Percentiles rank a stretch among this genome's conserved stretches.
Conservation (phyloP, 768 basidiomycete species). For the Lentinula lateritia region DNA sequence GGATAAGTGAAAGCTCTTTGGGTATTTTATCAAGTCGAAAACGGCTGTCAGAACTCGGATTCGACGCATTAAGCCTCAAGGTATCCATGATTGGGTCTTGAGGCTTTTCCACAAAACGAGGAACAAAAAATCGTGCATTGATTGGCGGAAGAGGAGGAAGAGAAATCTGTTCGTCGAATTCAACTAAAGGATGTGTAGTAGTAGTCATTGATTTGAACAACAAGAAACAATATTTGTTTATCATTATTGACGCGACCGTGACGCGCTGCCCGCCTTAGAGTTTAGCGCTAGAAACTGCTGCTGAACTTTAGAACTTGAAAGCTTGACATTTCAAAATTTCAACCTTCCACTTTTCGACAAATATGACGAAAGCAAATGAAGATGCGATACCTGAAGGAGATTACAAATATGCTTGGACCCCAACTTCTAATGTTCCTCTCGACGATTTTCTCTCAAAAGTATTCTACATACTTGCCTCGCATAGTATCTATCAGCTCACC, state of each 20-base stretch:
- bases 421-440: constrained; percentile 32
- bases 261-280: background rate
- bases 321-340: background rate
- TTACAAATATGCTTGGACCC: constrained; percentile 51
- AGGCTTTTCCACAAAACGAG: constrained; percentile 60
- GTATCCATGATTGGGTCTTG: constrained; percentile 75
- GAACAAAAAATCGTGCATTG: constrained; percentile 52
- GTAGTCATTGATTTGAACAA: background rate
- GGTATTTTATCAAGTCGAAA: constrained; percentile 16
- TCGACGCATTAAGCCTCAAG: constrained; percentile 25
- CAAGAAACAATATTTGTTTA: background rate
- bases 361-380: background rate
- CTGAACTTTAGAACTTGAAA: background rate
- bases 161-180: background rate
- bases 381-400: background rate
- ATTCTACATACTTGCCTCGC: constrained; percentile 8
- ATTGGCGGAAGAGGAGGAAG: constrained; percentile 33
- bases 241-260: constrained; percentile 2
- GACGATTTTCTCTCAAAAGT: constrained; percentile 55
- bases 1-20: constrained; percentile 20
- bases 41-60: constrained; percentile 12
- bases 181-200: background rate
- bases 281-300: no score
- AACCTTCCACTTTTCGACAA: background rate
- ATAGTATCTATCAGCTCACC: background rate